These are phyloP conservation scores for Cyclotella choctawhatcheeana DNA, from an alignment of 108 stramenopile species.

Conservation along the genomic window DNA sequence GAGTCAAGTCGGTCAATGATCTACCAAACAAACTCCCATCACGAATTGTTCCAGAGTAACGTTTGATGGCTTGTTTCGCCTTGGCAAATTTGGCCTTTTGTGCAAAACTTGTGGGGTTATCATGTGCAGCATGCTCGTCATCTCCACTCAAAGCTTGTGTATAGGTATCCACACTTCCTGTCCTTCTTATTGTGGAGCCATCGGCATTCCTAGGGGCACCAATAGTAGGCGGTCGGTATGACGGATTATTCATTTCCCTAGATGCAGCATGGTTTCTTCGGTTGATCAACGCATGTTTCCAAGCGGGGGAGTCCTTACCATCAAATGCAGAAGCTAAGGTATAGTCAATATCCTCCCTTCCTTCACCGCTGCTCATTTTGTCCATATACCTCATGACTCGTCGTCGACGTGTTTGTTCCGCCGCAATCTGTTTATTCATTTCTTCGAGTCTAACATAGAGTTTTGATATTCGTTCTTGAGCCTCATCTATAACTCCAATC, in stretches of 20 bases:
- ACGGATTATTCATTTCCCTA: background rate
- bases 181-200: constrained; percentile 6
- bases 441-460: constrained; percentile 73
- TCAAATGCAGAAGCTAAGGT: constrained; percentile 78
- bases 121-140: background rate
- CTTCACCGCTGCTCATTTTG: constrained; percentile 82
- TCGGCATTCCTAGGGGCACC: constrained; percentile 41
- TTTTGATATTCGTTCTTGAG: constrained; percentile 76
- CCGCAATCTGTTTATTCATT: constrained; percentile 73
- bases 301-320: constrained; percentile 29
- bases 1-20: constrained; percentile 58
- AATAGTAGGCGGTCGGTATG: constrained; percentile 35
- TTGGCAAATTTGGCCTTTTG: constrained; percentile 37
- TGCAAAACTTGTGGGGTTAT: background rate
- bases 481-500: constrained; percentile 68
- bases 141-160: background rate
- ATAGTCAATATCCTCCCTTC: constrained; percentile 84
- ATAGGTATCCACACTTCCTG: background rate
- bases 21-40: constrained; percentile 76
- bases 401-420: constrained; percentile 73
- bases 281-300: constrained; percentile 42
- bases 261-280: constrained; percentile 11
- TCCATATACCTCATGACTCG: constrained; percentile 86
- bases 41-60: constrained; percentile 65
- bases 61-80: constrained; percentile 73